Percentiles rank a stretch among this genome's conserved stretches.
Evolutionary conservation across 306 rosid genomes (phyloP).

Genomic region (Vigna trinervia): DNA sequence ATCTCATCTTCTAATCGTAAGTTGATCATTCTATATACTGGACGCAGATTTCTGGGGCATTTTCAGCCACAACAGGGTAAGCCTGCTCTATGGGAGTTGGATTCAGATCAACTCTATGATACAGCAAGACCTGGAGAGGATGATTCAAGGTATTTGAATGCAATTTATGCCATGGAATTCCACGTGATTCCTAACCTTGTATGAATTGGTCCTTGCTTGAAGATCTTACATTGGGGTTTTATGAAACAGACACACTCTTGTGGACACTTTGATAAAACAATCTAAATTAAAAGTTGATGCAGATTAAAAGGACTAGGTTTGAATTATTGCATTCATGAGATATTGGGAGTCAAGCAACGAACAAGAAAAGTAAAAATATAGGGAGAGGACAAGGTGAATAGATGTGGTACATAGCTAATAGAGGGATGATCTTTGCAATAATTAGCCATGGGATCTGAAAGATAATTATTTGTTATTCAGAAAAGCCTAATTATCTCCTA

Average conservation of each 20-base stretch:
- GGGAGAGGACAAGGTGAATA: background rate
- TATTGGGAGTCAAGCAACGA: background rate
- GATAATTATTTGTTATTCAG: conserved; percentile 2
- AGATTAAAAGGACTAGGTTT: background rate
- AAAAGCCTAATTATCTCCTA: background rate
- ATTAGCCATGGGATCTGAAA: background rate
- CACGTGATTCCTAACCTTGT: conserved; percentile 21
- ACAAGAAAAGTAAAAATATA: background rate
- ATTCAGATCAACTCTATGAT: conserved; percentile 76
- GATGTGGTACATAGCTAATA: background rate
- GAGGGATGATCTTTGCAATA: background rate
- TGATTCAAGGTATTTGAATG: conserved; percentile 54
- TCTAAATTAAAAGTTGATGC: background rate
- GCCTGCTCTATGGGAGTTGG: conserved; percentile 92
- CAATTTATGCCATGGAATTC: background rate
- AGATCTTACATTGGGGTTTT: conserved; percentile 4
- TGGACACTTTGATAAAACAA: background rate
- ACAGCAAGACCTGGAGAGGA: conserved; percentile 60
- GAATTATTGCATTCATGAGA: conserved; percentile 20
- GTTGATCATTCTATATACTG: conserved; percentile 35
- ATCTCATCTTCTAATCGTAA: conserved; percentile 18
- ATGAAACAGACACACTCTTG: background rate
- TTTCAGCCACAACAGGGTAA: conserved; percentile 79
- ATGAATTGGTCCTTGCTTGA: conserved; percentile 10
- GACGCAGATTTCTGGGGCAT: conserved; percentile 86